phyloP scores from a whole-genome alignment of 805 yeast species.

The Jamesozyma piceae region DNA sequence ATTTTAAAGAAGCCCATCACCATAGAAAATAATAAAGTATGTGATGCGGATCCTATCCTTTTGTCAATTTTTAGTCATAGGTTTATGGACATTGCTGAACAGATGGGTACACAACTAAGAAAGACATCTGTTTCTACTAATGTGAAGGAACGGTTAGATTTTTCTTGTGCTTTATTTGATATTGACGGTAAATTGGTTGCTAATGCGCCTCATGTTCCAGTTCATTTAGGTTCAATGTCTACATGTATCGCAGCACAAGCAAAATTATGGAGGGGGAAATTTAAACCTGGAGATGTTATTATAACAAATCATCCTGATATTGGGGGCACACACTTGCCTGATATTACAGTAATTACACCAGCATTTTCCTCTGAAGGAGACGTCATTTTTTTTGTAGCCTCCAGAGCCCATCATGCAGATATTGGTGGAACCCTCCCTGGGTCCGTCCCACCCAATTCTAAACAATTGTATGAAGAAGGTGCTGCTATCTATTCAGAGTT shows the following conservation, averaged over 20 bases:
- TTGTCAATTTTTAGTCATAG: constrained; percentile 73
- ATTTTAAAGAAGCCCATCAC: constrained; percentile 9
- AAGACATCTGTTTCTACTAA: constrained; percentile 76
- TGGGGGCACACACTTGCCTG: constrained; percentile 86
- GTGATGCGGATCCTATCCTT: constrained; percentile 53
- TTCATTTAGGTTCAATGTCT: constrained; percentile 80
- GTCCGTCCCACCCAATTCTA: constrained; percentile 89
- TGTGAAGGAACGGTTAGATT: constrained; percentile 75
- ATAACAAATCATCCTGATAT: constrained; percentile 73
- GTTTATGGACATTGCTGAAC: constrained; percentile 86
- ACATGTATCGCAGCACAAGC: constrained; percentile 65
- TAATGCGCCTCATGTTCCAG: constrained; percentile 84
- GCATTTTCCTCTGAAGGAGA: constrained; percentile 52
- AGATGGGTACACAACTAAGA: constrained; percentile 74
- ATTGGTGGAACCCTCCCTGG: constrained; percentile 91
- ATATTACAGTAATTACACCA: constrained; percentile 88
- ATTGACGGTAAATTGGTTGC: constrained; percentile 72
- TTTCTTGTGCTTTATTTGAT: constrained; percentile 76
- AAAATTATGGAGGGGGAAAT: constrained; percentile 50
- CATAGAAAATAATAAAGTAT: constrained; percentile 16
- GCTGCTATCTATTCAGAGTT: constrained; percentile 76
- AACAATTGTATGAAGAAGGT: constrained; percentile 80
- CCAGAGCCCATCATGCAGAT: constrained; percentile 94
- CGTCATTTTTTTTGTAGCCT: constrained; percentile 80
- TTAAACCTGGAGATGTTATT: constrained; percentile 65